Conservation (phyloP, 169 alveolate species). For the Hepatocystis sp. region DNA sequence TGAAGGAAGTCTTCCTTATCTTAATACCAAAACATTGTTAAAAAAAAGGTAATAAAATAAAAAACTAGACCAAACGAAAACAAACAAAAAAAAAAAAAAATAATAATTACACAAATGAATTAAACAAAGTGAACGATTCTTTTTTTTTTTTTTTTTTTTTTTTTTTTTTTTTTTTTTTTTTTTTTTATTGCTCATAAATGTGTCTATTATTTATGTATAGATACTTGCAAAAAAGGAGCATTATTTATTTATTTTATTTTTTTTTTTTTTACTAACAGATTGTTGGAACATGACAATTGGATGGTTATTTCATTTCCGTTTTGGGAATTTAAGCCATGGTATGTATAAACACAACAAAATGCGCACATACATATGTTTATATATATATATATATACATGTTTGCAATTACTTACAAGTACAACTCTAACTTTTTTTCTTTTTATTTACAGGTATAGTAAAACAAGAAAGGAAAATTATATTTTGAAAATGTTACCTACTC, state of each 20-base stretch:
- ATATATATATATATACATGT: background rate
- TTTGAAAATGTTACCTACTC: slow-evolving; percentile 35
- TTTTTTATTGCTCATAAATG: background rate
- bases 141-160: too few species aligned
- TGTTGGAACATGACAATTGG: slow-evolving; percentile 54
- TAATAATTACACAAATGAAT: too few species aligned
- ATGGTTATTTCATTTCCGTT: slow-evolving; percentile 69
- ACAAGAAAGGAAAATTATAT: slow-evolving; percentile 61
- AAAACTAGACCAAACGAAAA: background rate
- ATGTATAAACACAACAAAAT: background rate
- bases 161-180: too few species aligned
- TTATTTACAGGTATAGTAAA: slow-evolving; percentile 49
- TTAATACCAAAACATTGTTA: slow-evolving; percentile 53
- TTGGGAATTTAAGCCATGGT: slow-evolving; percentile 77
- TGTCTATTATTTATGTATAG: background rate
- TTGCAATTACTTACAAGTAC: too few species aligned
- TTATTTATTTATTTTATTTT: slow-evolving; percentile 20
- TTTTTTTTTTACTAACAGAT: slow-evolving; percentile 8
- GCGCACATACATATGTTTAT: background rate
- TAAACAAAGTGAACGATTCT: too few species aligned
- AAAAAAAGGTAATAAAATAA: slow-evolving; percentile 37
- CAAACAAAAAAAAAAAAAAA: background rate
- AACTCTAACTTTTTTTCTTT: background rate
- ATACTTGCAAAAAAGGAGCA: too few species aligned
- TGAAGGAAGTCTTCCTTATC: slow-evolving; percentile 6